Percentiles rank a stretch among this genome's conserved stretches.
Evolutionary conservation across 331 rosid species (phyloP).

Genomic region (Spiraea crenata): DNA sequence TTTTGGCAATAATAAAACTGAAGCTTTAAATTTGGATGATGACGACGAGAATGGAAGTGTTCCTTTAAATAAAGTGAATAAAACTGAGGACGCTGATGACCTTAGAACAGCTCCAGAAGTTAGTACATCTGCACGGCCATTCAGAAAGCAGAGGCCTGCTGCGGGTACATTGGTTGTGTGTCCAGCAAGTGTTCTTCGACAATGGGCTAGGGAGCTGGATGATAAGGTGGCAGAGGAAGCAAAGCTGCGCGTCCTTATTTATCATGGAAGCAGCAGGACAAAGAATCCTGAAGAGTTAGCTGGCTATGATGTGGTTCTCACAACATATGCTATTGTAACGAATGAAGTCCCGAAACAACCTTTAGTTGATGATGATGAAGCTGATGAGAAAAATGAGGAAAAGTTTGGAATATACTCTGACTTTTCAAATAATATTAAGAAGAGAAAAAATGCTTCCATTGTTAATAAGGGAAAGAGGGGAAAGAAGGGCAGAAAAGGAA

Average conservation of each 20-base stretch:
- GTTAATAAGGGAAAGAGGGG: constrained; percentile 69
- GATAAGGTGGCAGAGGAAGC: constrained; percentile 79
- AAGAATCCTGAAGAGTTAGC: constrained; percentile 79
- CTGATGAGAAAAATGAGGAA: constrained; percentile 67
- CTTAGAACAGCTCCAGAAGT: constrained; percentile 49
- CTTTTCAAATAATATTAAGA: constrained; percentile 50
- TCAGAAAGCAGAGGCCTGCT: constrained; percentile 80
- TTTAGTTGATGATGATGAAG: constrained; percentile 82
- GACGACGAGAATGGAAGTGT: constrained; percentile 54
- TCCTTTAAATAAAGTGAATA: constrained; percentile 40
- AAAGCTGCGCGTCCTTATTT: constrained; percentile 63
- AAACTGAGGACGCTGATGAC: constrained; percentile 44
- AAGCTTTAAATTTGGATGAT: constrained; percentile 86
- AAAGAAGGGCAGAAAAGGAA: constrained; percentile 73
- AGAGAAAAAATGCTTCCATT: constrained; percentile 58
- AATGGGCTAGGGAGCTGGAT: constrained; percentile 93
- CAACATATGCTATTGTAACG: constrained; percentile 86
- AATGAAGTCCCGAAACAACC: constrained; percentile 96
- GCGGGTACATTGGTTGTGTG: constrained; percentile 98
- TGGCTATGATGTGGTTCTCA: constrained; percentile 82
- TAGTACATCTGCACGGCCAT: constrained; percentile 49
- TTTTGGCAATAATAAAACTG: constrained; percentile 50
- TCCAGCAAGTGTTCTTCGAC: constrained; percentile 96
- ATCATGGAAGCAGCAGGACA: constrained; percentile 94
- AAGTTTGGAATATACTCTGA: constrained; percentile 68